Evolutionary conservation across 345 rosid genomes (phyloP).

Genomic region (Aquilaria sinensis): DNA sequence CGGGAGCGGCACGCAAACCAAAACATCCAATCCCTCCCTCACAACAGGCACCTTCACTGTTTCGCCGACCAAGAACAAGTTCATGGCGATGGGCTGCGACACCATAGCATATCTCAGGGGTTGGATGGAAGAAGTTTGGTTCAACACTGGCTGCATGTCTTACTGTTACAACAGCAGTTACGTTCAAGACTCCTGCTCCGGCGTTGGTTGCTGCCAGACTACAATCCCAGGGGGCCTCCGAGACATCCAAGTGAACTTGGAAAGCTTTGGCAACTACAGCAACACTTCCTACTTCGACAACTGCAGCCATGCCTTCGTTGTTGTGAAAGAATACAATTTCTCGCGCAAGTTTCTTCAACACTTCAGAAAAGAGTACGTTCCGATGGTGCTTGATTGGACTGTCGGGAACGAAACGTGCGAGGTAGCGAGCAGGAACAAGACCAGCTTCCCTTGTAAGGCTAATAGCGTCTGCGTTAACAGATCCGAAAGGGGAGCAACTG

Average conservation of each 20-base stretch:
- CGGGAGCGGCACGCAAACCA: no score
- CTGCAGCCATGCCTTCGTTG: constrained; percentile 27
- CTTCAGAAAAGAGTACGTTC: constrained; percentile 12
- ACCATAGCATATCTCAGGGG: background rate
- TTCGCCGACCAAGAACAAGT: background rate
- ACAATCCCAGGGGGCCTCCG: constrained; percentile 1
- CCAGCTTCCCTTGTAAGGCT: constrained; percentile 3
- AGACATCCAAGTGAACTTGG: no score
- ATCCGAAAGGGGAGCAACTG: background rate
- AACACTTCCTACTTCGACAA: constrained; percentile 11
- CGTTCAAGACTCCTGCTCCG: constrained; percentile 3
- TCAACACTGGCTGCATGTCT: no score
- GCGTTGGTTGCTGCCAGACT: constrained; percentile 13
- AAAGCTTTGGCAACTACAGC: constrained; percentile 5
- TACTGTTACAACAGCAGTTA: no score
- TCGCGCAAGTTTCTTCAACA: background rate
- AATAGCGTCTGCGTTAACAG: background rate
- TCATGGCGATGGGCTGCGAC: constrained; percentile 5
- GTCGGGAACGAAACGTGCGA: constrained; percentile 13
- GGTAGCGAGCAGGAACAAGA: constrained; percentile 1
- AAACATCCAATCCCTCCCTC: no score
- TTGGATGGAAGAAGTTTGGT: no score
- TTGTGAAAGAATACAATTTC: constrained; percentile 8
- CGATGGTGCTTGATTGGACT: constrained; percentile 19
- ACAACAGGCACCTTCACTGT: background rate